phyloP scores from a whole-genome alignment of 2,329 filamentous ascomycete species.

The Penicillium janthinellum region DNA sequence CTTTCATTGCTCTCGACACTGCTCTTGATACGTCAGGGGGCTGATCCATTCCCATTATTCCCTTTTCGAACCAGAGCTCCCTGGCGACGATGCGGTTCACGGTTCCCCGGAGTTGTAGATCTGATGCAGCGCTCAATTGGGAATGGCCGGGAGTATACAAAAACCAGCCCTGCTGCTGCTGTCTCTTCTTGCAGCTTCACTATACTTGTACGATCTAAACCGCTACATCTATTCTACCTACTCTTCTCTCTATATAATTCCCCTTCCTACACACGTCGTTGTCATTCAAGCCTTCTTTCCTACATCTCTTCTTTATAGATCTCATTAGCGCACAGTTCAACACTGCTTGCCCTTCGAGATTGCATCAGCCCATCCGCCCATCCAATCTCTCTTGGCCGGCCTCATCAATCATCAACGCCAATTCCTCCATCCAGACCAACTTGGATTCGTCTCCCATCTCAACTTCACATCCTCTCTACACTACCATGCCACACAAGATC shows the following conservation, averaged over 20 bases:
- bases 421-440: neutral
- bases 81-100: constrained; percentile 22
- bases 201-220: neutral
- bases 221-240: neutral
- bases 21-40: constrained; percentile 21
- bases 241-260: neutral
- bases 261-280: constrained; percentile 1
- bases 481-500: constrained; percentile 39
- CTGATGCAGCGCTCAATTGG: constrained; percentile 26
- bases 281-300: constrained; percentile 6
- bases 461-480: constrained; percentile 1
- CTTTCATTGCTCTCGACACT: neutral
- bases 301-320: constrained; percentile 12
- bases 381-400: constrained; percentile 1
- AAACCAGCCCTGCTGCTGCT: constrained; percentile 16
- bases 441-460: neutral
- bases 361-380: constrained; percentile 9
- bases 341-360: constrained; percentile 21
- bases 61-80: constrained; percentile 12
- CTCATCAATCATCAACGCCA: constrained; percentile 1
- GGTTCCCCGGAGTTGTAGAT: constrained; percentile 28
- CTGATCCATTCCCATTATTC: constrained; percentile 27
- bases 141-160: constrained; percentile 30
- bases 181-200: constrained; percentile 3
- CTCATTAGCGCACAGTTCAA: constrained; percentile 26